A percentile compares a stretch with the other conserved stretches of the same genome.
Evolutionary conservation across 2,329 filamentous ascomycete species (phyloP).

Genomic region (Zasmidium citrigriseum): DNA sequence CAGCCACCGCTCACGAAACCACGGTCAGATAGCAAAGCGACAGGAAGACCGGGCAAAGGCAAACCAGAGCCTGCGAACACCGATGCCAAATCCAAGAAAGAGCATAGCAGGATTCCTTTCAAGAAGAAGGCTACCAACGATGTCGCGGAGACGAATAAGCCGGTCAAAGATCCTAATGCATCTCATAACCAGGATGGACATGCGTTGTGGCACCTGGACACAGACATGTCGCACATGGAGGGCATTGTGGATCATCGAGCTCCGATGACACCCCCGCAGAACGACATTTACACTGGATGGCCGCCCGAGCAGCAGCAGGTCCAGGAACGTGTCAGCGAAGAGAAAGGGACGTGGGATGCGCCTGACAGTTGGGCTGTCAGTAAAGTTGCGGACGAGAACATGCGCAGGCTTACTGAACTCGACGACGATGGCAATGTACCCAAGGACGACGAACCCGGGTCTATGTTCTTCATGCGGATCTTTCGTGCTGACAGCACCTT

Average conservation of each 20-base stretch:
- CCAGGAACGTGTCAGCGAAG: slow-evolving; percentile 23
- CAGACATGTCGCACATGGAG: slow-evolving; percentile 86
- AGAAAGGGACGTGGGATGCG: slow-evolving; percentile 75
- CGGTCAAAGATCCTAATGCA: slow-evolving; percentile 47
- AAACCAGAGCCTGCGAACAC: slow-evolving; percentile 21
- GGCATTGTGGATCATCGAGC: slow-evolving; percentile 72
- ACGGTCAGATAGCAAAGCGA: slow-evolving; percentile 29
- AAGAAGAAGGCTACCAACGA: slow-evolving; percentile 48
- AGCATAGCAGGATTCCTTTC: slow-evolving; percentile 54
- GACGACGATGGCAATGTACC: slow-evolving; percentile 70
- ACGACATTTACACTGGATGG: slow-evolving; percentile 51
- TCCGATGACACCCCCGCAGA: slow-evolving; percentile 67
- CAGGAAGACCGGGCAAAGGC: slow-evolving; percentile 24
- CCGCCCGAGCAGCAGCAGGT: slow-evolving; percentile 40
- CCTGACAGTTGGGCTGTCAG: slow-evolving; percentile 97
- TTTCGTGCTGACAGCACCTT: slow-evolving; percentile 95
- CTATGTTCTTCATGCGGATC: slow-evolving; percentile 88
- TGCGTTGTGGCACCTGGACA: slow-evolving; percentile 76
- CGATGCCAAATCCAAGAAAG: slow-evolving; percentile 24
- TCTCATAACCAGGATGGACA: slow-evolving; percentile 29
- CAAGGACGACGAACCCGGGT: slow-evolving; percentile 68
- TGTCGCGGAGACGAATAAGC: slow-evolving; percentile 40
- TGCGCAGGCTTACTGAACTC: slow-evolving; percentile 58
- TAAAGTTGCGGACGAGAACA: slow-evolving; percentile 65
- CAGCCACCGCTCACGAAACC: slow-evolving; percentile 30